Evolutionary conservation across 2,329 filamentous ascomycete genomes (phyloP).

Genomic region (Pyrenophora graminea): DNA sequence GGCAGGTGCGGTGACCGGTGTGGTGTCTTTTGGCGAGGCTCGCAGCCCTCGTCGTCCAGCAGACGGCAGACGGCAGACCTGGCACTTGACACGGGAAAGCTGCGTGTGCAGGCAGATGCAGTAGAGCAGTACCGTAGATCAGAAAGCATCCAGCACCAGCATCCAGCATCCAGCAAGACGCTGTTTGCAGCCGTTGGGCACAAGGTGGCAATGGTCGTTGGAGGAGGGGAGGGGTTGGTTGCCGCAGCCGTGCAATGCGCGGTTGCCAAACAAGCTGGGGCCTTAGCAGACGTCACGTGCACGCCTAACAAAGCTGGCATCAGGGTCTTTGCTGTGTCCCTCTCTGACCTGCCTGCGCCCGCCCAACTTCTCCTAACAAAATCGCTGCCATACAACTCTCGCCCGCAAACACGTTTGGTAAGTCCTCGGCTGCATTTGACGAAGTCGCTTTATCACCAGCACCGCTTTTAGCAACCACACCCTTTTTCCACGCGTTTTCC

Average conservation of each 20-base stretch:
- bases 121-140: too few relatives aligned
- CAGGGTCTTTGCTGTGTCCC: too few relatives aligned
- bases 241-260: not conserved
- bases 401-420: constrained; percentile 37
- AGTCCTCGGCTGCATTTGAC: constrained; percentile 36
- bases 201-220: not conserved
- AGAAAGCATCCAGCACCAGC: too few relatives aligned
- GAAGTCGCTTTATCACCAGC: constrained; percentile 22
- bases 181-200: too few relatives aligned
- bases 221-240: not conserved
- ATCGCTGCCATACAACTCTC: constrained; percentile 31
- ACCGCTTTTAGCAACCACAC: constrained; percentile 33
- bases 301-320: too few relatives aligned
- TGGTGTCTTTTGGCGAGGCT: not conserved
- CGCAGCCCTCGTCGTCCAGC: too few relatives aligned
- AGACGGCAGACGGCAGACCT: too few relatives aligned
- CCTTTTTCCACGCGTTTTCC: constrained; percentile 42
- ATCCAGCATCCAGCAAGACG: too few relatives aligned
- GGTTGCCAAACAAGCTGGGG: not conserved
- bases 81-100: too few relatives aligned
- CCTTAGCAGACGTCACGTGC: not conserved
- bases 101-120: too few relatives aligned
- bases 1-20: constrained; percentile 11
- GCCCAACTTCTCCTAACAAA: constrained; percentile 16
- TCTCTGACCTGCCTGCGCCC: not conserved